Evolutionary conservation across 2,329 filamentous ascomycete genomes (phyloP).

Genomic region (Pseudocercospora eumusae): DNA sequence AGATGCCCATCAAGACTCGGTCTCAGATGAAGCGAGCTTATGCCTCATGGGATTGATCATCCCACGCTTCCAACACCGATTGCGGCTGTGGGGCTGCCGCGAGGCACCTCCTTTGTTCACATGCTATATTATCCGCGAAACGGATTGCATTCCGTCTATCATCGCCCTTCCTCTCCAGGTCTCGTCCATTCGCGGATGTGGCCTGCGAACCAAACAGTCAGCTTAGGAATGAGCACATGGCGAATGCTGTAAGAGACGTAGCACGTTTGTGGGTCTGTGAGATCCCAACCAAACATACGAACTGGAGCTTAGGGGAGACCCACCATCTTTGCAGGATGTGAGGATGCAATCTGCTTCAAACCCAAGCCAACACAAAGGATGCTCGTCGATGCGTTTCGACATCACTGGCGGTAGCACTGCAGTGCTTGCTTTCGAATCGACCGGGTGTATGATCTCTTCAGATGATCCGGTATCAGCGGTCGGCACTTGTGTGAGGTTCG

Average conservation of each 20-base stretch:
- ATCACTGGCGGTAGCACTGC: slow-evolving; percentile 88
- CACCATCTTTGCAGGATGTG: slow-evolving; percentile 87
- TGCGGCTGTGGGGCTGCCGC: slow-evolving; percentile 1
- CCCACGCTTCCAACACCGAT: slow-evolving; percentile 11
- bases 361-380: slow-evolving; percentile 86
- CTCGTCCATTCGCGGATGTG: slow-evolving; percentile 75
- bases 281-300: slow-evolving; percentile 22
- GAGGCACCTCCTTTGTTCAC: slow-evolving; percentile 2
- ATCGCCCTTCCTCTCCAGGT: slow-evolving; percentile 43
- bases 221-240: slow-evolving; percentile 15
- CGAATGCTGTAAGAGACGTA: background rate
- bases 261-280: slow-evolving; percentile 12
- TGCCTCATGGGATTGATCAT: background rate
- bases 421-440: slow-evolving; percentile 80
- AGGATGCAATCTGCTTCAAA: slow-evolving; percentile 93
- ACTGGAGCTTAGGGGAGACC: slow-evolving; percentile 40
- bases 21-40: background rate
- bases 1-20: background rate
- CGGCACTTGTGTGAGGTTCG: slow-evolving; percentile 57
- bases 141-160: slow-evolving; percentile 1
- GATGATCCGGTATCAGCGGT: slow-evolving; percentile 48
- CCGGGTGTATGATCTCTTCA: slow-evolving; percentile 69
- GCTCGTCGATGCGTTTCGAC: slow-evolving; percentile 79
- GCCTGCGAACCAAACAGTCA: slow-evolving; percentile 50
- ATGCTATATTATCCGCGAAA: background rate